phyloP scores from a whole-genome alignment of 345 rosid species.

The Gossypium longicalyx region DNA sequence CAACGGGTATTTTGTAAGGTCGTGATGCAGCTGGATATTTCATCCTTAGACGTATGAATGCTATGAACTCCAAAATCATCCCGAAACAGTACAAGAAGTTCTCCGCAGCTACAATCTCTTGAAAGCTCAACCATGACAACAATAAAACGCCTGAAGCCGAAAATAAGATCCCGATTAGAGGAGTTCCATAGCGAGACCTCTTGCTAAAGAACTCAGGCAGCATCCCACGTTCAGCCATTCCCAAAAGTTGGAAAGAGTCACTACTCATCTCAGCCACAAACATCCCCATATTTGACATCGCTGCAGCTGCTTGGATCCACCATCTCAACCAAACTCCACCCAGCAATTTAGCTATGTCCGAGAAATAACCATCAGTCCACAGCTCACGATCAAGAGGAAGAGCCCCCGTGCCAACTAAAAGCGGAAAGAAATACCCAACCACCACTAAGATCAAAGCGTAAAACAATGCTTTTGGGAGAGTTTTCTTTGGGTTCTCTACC shows the following conservation, averaged over 20 bases:
- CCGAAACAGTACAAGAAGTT: constrained; percentile 8
- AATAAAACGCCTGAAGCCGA: constrained; percentile 2
- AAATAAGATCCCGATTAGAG: constrained; percentile 8
- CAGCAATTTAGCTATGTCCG: constrained; percentile 4
- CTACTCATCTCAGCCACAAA: constrained; percentile 16
- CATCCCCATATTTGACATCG: constrained; percentile 11
- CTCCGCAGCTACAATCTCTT: constrained; percentile 6
- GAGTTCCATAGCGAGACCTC: constrained; percentile 10
- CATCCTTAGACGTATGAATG: neutral
- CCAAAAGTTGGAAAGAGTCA: constrained; percentile 11
- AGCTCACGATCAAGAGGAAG: constrained; percentile 6
- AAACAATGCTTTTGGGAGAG: constrained; percentile 12
- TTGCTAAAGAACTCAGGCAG: constrained; percentile 1
- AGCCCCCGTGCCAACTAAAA: constrained; percentile 8
- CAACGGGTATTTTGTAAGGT: neutral
- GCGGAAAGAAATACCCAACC: constrained; percentile 7
- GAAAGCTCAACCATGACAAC: constrained; percentile 9
- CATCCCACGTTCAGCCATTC: constrained; percentile 9
- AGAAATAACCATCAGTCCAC: constrained; percentile 14
- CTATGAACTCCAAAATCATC: constrained; percentile 8
- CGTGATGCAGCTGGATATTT: neutral
- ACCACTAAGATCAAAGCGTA: constrained; percentile 8
- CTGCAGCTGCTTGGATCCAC: constrained; percentile 7
- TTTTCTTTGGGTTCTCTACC: constrained; percentile 8
- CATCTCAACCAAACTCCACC: constrained; percentile 12